Evolutionary conservation across 108 stramenopile genomes (phyloP), one percentile per base, ranked within the genome.

Genomic region (Cyclotella choctawhatcheeana): DNA sequence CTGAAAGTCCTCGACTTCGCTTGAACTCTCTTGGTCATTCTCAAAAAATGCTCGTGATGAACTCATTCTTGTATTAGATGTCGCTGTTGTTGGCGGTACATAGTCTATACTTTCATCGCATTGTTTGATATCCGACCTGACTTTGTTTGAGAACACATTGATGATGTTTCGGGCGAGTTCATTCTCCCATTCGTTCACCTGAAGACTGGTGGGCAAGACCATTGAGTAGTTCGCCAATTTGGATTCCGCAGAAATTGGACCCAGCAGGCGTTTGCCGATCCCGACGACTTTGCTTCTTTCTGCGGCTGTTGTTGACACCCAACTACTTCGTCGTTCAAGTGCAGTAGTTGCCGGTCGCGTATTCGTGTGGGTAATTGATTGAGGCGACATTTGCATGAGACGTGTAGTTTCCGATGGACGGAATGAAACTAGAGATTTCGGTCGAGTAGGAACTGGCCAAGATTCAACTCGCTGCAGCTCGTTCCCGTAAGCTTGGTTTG

Each of bases 111-210:
- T 17, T 16, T 14, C 14, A 26, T 64, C 62, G 44, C 51, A 48
- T n/a, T 48, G 16, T 45, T 73, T 73, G 25, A 73, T 63, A 32
- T 73, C 61, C 34, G 62, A 45, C 21, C 62, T 18, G 5, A 64
- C 61, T 31, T 73, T 53, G 34, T 73, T 73, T 5, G 51, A 53
- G 35, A 53, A 73, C 45, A 73, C 50, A 47, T 50, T 52, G 2
- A 73, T 30, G 24, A 73, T 73, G n/a, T 64, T 64, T 34, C 71
- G 27, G 10, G 71, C 71, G 13, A 73, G 61, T 34, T 73, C 71
- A 35, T 44, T 73, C 29, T 73, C 71, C 71, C 71, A 73, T 48
- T 73, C 71, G 21, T 64, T 64, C 5, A 44, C 71, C 2, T 44
- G 35, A 33, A 73, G 51, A 18, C 33, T 51, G 25, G 21, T 6